These are phyloP conservation scores for Phytophthora sansomeana DNA, from an alignment of 352 stramenopile genomes.

Conservation along the genomic window DNA sequence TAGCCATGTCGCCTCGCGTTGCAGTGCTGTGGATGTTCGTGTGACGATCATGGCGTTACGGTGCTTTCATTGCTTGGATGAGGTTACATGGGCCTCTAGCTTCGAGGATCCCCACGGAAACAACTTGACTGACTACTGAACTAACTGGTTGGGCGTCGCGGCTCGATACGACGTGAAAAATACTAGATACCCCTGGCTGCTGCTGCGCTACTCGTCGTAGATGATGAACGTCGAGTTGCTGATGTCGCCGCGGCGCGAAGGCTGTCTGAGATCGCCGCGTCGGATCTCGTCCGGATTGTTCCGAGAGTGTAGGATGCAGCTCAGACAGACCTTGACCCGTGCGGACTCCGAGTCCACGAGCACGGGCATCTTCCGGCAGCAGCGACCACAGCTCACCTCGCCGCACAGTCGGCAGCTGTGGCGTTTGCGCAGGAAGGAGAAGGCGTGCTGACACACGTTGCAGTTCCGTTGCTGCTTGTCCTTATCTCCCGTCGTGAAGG, in stretches of 20 bases:
- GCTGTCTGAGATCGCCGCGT: slow-evolving; percentile 36
- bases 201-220: slow-evolving; percentile 56
- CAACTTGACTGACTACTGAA: slow-evolving; percentile 24
- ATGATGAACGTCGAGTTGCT: slow-evolving; percentile 72
- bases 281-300: slow-evolving; percentile 67
- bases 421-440: slow-evolving; percentile 81
- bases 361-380: slow-evolving; percentile 76
- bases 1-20: slow-evolving; percentile 1
- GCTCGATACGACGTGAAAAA: slow-evolving; percentile 4
- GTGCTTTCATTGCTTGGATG: slow-evolving; percentile 10
- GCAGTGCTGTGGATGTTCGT: not conserved
- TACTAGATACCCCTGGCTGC: not conserved
- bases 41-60: not conserved
- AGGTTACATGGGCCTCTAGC: slow-evolving; percentile 24
- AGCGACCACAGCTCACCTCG: slow-evolving; percentile 73
- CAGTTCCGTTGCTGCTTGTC: slow-evolving; percentile 58
- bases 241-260: slow-evolving; percentile 46
- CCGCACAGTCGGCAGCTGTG: slow-evolving; percentile 82
- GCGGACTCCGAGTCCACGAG: slow-evolving; percentile 66
- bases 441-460: slow-evolving; percentile 69
- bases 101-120: slow-evolving; percentile 15
- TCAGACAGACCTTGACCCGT: slow-evolving; percentile 78
- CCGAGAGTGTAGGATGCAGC: slow-evolving; percentile 78
- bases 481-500: slow-evolving; percentile 52
- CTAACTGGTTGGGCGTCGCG: slow-evolving; percentile 5